Base-by-base conservation (phyloP, 1,284 basidiomycete genomes). In the Marasmius fiardii region DNA sequence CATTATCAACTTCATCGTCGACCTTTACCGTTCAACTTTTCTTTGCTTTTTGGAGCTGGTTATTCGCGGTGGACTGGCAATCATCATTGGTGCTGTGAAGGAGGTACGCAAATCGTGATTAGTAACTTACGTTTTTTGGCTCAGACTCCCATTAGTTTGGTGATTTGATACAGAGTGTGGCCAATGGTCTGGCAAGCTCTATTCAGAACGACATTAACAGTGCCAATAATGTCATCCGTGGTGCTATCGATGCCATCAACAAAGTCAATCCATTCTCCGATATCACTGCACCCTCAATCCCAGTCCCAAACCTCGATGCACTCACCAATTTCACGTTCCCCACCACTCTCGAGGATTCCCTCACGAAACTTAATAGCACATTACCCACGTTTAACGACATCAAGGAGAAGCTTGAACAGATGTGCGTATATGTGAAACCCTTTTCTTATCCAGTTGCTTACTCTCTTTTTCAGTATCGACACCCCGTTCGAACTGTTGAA, bases 21-120 rank as follows among this genome's bases (percentile, higher is more conserved):
- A 95, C 71, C 84, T 89, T 53, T 99, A 98, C 69, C 86, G 93
- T 37, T 93, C 92, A 3, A 88, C 95, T 1, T 86, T 97, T 63
- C 78, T 98, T 51, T 98, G 95, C 72, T 93, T 96, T 61, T 75
- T 98, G 61, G 93, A 98, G 73, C 79, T 98, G 47, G 84, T 93
- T 12, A 87, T 99, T 2, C 82, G 87, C 21, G 93, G 93, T 14
- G 86, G 83, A 1, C 75, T 99, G 35, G 80, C 85, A 24, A 74
- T 98, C 51, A 72, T 98, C 18, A 93, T 97, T 53, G 78, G 75
- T 47, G 93, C 92, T 5, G 90, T 94, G 1, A 74, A 91, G 58
- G 87, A 88, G 71, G 92, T 93, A 63, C 60, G 82, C 76, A 31
- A n/a, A 23, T 43, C 20, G 8, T 52, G 51, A 48, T 33, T 52